These are phyloP conservation scores for Coemansia sp. DNA, from an alignment of 192 early-diverging fungal species.

Conservation along the genomic window DNA sequence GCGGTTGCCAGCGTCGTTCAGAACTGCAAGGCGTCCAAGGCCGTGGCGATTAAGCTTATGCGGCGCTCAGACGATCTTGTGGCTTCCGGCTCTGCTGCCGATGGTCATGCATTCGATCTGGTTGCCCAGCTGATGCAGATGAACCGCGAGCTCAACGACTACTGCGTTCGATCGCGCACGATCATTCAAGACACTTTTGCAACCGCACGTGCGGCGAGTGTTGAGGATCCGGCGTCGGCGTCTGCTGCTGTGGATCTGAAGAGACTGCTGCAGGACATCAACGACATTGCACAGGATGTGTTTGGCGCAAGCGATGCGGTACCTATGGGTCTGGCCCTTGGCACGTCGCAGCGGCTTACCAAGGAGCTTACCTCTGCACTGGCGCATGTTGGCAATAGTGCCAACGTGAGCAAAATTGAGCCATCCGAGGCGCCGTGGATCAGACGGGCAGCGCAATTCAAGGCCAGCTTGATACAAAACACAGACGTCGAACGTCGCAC, in stretches of 20 bases:
- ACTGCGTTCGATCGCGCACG: slow-evolving; percentile 16
- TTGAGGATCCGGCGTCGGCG: neutral
- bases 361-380: slow-evolving; percentile 22
- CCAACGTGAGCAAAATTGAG: neutral
- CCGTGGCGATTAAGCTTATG: slow-evolving; percentile 63
- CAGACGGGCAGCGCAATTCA: slow-evolving; percentile 74
- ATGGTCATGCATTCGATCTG: slow-evolving; percentile 10
- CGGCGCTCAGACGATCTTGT: slow-evolving; percentile 64
- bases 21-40: slow-evolving; percentile 59
- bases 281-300: slow-evolving; percentile 35
- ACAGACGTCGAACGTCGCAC: slow-evolving; percentile 76
- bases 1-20: slow-evolving; percentile 37
- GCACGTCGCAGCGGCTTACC: slow-evolving; percentile 22
- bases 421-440: slow-evolving; percentile 72
- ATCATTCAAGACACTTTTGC: slow-evolving; percentile 25
- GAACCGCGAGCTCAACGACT: slow-evolving; percentile 23
- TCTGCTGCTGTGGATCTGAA: neutral
- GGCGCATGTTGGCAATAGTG: slow-evolving; percentile 15
- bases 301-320: slow-evolving; percentile 30
- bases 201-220: slow-evolving; percentile 1
- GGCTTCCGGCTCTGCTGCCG: slow-evolving; percentile 12
- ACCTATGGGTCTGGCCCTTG: slow-evolving; percentile 20
- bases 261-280: slow-evolving; percentile 20
- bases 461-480: slow-evolving; percentile 78
- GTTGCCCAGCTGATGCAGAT: slow-evolving; percentile 12